Evolutionary conservation across 1,139 yeast genomes (phyloP), one percentile per base, ranked within the genome.

Genomic region (Scheffersomyces insectosa): DNA sequence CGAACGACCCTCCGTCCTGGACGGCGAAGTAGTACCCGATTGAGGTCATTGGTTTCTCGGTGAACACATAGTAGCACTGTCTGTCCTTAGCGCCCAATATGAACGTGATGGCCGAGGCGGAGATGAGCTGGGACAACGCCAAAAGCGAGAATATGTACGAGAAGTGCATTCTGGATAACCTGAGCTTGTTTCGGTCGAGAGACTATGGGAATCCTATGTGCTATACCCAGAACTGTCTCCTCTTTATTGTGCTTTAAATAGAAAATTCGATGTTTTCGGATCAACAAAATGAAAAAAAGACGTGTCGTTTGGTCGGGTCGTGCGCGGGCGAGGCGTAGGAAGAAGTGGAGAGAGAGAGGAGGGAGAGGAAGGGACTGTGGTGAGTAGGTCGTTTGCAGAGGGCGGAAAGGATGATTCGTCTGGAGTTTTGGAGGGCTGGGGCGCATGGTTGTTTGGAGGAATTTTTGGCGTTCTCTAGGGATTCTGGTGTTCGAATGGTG

Each of bases 21-120:
- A 93, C 97, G 13, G 97, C 90, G 73, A 89, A 93, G 63, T 89
- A 88, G 62, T 85, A 91, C 28, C 87, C 84, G 45, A 93, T 77
- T 47, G 78, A 78, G 44, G 90, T 76, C 52, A 79, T 77, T 10
- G 81, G 79, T 46, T 77, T 72, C 41, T 80, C 80, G 42, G 93
- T 88, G 63, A 85, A 80, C 14, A 85, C 79, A 66, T 87, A 90
- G 64, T 79, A 88, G 62, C 99, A 93, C 43, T 86, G 77, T 48
- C 73, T 75, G 49, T 83, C 93, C 54, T 83, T 87, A 16, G 96
- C 91, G n/a, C 83, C 82, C 49, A 93, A 74, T 34, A 79, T 79
- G 55, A 88, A 83, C 0, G 96, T 88, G 56, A 91, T 68, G 9
- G 97, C 86, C 1, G 83, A 77, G 57, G 82, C 81, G 42, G 61